A percentile compares a stretch with the other conserved stretches of the same genome.
phyloP scores from a whole-genome alignment of 345 rosid genomes.

The Salix brachista region DNA sequence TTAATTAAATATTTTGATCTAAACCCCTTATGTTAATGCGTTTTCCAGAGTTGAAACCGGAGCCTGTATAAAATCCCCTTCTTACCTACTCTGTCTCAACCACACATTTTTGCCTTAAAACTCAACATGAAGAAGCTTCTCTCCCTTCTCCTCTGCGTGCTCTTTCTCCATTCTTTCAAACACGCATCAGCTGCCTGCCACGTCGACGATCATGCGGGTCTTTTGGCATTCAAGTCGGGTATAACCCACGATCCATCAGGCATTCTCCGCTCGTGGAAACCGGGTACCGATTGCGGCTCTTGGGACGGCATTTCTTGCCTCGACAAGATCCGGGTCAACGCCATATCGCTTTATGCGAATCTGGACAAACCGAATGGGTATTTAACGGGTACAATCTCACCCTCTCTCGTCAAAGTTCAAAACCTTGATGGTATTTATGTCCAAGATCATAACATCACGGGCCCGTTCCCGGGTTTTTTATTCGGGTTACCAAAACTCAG shows the following conservation, averaged over 20 bases:
- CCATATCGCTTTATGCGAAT: slow-evolving; percentile 31
- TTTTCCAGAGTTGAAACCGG: background rate
- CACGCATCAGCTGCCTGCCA: slow-evolving; percentile 49
- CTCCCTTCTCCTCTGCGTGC: slow-evolving; percentile 8
- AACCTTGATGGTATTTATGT: slow-evolving; percentile 52
- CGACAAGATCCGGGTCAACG: slow-evolving; percentile 40
- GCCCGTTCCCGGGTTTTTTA: slow-evolving; percentile 52
- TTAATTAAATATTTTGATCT: too few relatives aligned
- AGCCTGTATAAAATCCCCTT: background rate
- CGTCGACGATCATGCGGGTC: slow-evolving; percentile 61
- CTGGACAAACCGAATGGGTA: slow-evolving; percentile 34
- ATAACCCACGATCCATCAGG: slow-evolving; percentile 67
- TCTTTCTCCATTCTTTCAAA: slow-evolving; percentile 15
- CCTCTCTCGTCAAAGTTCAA: slow-evolving; percentile 42
- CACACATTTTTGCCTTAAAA: too few relatives aligned
- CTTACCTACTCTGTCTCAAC: background rate
- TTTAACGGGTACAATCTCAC: slow-evolving; percentile 62
- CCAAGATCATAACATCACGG: slow-evolving; percentile 46
- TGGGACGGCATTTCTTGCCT: slow-evolving; percentile 57
- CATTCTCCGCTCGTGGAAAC: slow-evolving; percentile 57
- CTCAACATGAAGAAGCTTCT: slow-evolving; percentile 19
- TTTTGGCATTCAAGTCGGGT: slow-evolving; percentile 63
- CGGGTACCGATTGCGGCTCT: slow-evolving; percentile 64
- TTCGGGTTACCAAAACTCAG: slow-evolving; percentile 46
- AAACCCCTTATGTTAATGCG: too few relatives aligned